These are phyloP conservation scores for Helichrysum umbraculigerum DNA, from an alignment of 129 eudicot species.

Conservation along the genomic window DNA sequence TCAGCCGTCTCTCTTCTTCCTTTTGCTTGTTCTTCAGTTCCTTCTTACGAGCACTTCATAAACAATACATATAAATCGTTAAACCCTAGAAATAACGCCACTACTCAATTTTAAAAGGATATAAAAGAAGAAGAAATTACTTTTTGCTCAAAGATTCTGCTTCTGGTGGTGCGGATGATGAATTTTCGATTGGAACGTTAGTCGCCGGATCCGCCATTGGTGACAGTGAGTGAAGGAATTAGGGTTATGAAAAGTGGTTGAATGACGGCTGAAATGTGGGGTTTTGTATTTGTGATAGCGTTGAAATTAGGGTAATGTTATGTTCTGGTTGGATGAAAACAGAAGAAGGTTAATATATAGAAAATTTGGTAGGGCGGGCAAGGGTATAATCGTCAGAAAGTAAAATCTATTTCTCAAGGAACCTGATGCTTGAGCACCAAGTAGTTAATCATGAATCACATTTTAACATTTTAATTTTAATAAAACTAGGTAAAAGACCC, in stretches of 20 bases:
- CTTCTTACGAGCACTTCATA: slow-evolving; percentile 47
- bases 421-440: neutral
- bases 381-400: neutral
- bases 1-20: slow-evolving; percentile 51
- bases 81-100: neutral
- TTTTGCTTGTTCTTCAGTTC: slow-evolving; percentile 45
- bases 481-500: too few species aligned
- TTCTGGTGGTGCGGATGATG: neutral
- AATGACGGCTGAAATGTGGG: slow-evolving; percentile 15
- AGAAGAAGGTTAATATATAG: slow-evolving; percentile 8
- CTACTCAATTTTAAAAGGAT: neutral
- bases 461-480: too few species aligned
- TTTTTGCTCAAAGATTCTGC: slow-evolving; percentile 35
- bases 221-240: neutral
- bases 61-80: neutral
- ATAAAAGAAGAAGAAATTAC: slow-evolving; percentile 4
- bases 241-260: slow-evolving; percentile 1
- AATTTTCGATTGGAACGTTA: neutral
- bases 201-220: slow-evolving; percentile 20
- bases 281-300: neutral
- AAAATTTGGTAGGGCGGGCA: neutral
- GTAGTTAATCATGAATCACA: neutral
- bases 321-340: neutral
- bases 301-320: neutral
- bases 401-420: neutral